phyloP scores from a whole-genome alignment of 495 filamentous ascomycete species.

The Penicillium maclennaniae region DNA sequence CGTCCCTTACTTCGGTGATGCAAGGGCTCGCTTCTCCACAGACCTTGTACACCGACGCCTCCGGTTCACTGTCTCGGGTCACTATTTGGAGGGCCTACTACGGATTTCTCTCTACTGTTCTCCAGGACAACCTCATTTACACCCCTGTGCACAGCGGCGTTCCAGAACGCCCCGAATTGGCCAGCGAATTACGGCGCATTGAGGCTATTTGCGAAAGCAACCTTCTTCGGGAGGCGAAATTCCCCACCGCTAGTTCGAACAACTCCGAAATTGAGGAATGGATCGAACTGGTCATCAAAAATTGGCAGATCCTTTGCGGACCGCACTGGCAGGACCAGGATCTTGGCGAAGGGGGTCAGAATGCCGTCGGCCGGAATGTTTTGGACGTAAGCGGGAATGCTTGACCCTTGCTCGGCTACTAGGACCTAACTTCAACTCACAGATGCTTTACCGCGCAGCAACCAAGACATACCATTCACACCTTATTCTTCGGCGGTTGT shows the following conservation, averaged over 20 bases:
- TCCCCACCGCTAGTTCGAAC: slow-evolving; percentile 74
- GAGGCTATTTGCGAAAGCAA: slow-evolving; percentile 70
- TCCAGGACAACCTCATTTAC: slow-evolving; percentile 37
- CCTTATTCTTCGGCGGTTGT: slow-evolving; percentile 77
- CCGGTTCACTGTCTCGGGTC: slow-evolving; percentile 20
- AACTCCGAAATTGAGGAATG: slow-evolving; percentile 77
- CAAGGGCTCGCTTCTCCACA: slow-evolving; percentile 46
- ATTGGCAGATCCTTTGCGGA: slow-evolving; percentile 79
- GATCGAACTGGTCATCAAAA: slow-evolving; percentile 71
- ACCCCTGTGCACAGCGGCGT: slow-evolving; percentile 24
- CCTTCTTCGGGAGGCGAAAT: slow-evolving; percentile 68
- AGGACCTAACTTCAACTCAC: slow-evolving; percentile 1
- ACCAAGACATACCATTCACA: slow-evolving; percentile 94
- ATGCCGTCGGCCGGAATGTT: slow-evolving; percentile 63
- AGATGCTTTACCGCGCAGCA: slow-evolving; percentile 82
- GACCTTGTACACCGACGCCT: slow-evolving; percentile 15
- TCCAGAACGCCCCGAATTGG: slow-evolving; percentile 57
- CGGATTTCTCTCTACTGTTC: slow-evolving; percentile 59
- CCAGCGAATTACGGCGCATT: slow-evolving; percentile 67
- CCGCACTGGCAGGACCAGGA: slow-evolving; percentile 70
- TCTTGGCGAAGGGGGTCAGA: slow-evolving; percentile 73
- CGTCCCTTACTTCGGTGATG: slow-evolving; percentile 37
- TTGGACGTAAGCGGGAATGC: slow-evolving; percentile 56
- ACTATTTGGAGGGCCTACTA: slow-evolving; percentile 79
- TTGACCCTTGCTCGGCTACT: slow-evolving; percentile 1